Evolutionary conservation across 164 flowering plant species (phyloP).

Genomic region (Magnolia officinalis): DNA sequence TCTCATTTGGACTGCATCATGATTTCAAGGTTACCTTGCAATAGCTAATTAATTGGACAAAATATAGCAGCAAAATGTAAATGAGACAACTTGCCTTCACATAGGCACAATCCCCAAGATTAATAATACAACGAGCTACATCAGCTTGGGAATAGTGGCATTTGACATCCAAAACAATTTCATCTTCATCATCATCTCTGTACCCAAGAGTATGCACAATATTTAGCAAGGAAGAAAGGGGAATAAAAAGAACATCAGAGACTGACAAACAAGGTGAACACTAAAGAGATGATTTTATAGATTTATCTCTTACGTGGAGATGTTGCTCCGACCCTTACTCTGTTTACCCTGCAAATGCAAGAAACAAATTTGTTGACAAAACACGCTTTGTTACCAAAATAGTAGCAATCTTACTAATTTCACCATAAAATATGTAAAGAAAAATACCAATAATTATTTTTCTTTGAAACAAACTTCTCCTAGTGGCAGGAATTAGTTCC

Average conservation of each 20-base stretch:
- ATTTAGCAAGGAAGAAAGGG: background rate
- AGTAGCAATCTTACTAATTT: background rate
- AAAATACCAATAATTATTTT: background rate
- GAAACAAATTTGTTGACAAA: background rate
- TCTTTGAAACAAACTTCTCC: background rate
- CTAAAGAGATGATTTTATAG: constrained; percentile 5
- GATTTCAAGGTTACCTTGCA: background rate
- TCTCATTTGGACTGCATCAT: background rate
- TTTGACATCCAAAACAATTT: constrained; percentile 40
- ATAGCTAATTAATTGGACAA: background rate
- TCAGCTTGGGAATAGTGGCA: constrained; percentile 57
- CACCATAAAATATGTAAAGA: background rate
- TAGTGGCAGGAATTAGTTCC: background rate
- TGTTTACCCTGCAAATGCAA: constrained; percentile 30
- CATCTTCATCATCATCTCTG: constrained; percentile 48
- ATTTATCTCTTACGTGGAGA: constrained; percentile 40
- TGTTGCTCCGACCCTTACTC: constrained; percentile 20
- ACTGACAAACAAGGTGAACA: constrained; percentile 1
- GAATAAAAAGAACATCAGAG: background rate
- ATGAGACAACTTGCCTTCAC: constrained; percentile 38
- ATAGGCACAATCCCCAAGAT: constrained; percentile 55
- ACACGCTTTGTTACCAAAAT: background rate
- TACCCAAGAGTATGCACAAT: constrained; percentile 10
- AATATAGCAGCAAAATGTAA: background rate
- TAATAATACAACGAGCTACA: constrained; percentile 31